Evolutionary conservation across 2,329 filamentous ascomycete genomes (phyloP), one percentile per base, ranked within the genome.

Genomic region (Ceratocystis ficicola): DNA sequence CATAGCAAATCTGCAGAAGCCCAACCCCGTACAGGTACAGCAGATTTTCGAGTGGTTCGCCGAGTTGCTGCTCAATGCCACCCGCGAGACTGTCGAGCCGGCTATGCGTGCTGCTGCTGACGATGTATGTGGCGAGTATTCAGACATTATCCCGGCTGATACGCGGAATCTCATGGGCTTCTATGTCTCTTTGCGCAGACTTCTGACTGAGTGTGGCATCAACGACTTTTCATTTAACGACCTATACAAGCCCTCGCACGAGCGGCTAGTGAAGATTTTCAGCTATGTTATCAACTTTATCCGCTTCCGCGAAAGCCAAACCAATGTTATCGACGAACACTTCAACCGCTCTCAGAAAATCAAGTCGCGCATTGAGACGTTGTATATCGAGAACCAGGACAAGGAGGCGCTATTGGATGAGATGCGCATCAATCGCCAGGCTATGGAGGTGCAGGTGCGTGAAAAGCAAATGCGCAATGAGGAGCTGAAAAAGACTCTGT

Each of bases 211-310:
- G 79, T 97, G 94, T 74, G 91, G 91, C 60, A 89, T 99, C 71
- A 87, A 86, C 68, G 94, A 99, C 75, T 96, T 99, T 72, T 90
- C 88, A 44, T 96, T 97, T 76, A 86, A 86, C 68, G 94, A 99
- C 74, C 79, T 99, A 5, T 93, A 95, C 74, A 88, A 88, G 74
- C 94, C 94, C 17, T 95, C 90, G 1, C 89, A 95, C 73, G 88
- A 90, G 67, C 88, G 94, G 57, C 82, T 97, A 15, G 88, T 93
- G 72, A 95, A 94, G 78, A 95, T 97, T 72, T 94, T 99, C 74
- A 95, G 90, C 70, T 96, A 96, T 76, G 84, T 97, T 69, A 99
- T 99, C 79, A 99, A 99, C 77, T 99, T 99, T 76, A 92, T 97
- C 70, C 86, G 94, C 64, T 99, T 97, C 77, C 88, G 94, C 71